These are phyloP conservation scores for Agrocybe chaxingu DNA, from an alignment of 768 basidiomycete species.

Conservation along the genomic window DNA sequence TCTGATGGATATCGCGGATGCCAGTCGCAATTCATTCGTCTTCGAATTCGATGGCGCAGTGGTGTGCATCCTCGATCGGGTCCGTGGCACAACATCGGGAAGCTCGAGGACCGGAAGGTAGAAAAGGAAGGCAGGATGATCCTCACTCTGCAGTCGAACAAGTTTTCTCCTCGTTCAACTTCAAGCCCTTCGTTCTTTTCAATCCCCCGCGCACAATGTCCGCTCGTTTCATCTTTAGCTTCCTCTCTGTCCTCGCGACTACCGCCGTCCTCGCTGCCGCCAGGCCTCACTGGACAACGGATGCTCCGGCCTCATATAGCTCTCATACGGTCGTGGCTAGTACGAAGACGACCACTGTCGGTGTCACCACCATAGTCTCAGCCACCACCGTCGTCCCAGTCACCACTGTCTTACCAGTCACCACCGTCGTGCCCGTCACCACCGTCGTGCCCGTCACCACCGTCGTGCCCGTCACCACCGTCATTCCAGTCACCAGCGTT, in stretches of 20 bases:
- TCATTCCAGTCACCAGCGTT: background rate
- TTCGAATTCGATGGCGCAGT: too few species aligned
- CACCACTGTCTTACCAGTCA: conserved; percentile 7
- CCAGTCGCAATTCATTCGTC: too few species aligned
- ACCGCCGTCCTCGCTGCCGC: conserved; percentile 26
- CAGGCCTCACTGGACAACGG: conserved; percentile 15
- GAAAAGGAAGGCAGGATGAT: conserved; percentile 6
- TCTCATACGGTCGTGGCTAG: conserved; percentile 12
- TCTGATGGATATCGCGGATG: too few species aligned
- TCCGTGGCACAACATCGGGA: too few species aligned
- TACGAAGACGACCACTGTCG: conserved; percentile 14
- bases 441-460: conserved; percentile 3
- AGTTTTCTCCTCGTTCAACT: conserved; percentile 8
- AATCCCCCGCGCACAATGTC: conserved; percentile 19
- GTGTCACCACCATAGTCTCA: conserved; percentile 3
- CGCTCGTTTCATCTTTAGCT: conserved; percentile 16
- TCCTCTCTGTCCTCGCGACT: conserved; percentile 19
- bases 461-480: conserved; percentile 9
- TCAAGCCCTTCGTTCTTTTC: background rate
- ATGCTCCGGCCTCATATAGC: conserved; percentile 7
- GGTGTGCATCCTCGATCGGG: too few species aligned
- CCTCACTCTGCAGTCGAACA: conserved; percentile 18
- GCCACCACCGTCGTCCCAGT: conserved; percentile 6
- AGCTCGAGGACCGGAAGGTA: background rate
- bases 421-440: conserved; percentile 9